Evolutionary conservation across 805 yeast genomes (phyloP).

Genomic region (Nematodospora valgi): DNA sequence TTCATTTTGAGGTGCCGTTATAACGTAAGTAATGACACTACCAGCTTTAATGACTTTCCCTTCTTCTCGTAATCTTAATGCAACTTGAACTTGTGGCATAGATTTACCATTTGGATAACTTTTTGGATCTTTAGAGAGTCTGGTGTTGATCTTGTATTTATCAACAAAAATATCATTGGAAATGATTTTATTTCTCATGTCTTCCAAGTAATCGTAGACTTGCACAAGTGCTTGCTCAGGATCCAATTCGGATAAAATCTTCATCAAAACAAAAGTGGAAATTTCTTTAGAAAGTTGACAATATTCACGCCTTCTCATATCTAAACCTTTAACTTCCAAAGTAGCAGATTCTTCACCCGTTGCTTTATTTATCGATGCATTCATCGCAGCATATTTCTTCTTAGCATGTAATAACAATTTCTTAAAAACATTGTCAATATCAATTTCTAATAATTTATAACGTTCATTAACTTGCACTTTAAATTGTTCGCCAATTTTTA

Average conservation of each 20-base stretch:
- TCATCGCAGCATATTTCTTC: constrained; percentile 95
- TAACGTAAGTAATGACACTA: constrained; percentile 82
- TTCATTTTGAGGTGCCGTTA: constrained; percentile 44
- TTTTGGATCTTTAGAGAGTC: constrained; percentile 82
- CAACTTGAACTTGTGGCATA: constrained; percentile 91
- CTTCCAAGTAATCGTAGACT: constrained; percentile 69
- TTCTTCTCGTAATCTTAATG: constrained; percentile 69
- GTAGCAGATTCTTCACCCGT: constrained; percentile 52
- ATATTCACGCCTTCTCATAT: constrained; percentile 94
- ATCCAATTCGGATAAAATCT: constrained; percentile 68
- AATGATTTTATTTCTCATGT: constrained; percentile 53
- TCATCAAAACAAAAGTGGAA: constrained; percentile 69
- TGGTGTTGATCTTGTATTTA: constrained; percentile 79
- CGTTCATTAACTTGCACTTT: constrained; percentile 84
- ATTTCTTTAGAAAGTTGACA: constrained; percentile 90
- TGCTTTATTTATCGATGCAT: constrained; percentile 45
- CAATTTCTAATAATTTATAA: constrained; percentile 84
- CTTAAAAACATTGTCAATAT: constrained; percentile 89
- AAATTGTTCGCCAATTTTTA: constrained; percentile 80
- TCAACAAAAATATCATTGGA: constrained; percentile 60
- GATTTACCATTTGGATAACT: constrained; percentile 78
- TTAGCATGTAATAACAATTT: constrained; percentile 85
- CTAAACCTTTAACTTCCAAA: constrained; percentile 93
- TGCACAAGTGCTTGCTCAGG: constrained; percentile 72
- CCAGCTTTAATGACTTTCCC: constrained; percentile 90